phyloP scores from a whole-genome alignment of 2,329 filamentous ascomycete species.

The Periconia macrospinosa region DNA sequence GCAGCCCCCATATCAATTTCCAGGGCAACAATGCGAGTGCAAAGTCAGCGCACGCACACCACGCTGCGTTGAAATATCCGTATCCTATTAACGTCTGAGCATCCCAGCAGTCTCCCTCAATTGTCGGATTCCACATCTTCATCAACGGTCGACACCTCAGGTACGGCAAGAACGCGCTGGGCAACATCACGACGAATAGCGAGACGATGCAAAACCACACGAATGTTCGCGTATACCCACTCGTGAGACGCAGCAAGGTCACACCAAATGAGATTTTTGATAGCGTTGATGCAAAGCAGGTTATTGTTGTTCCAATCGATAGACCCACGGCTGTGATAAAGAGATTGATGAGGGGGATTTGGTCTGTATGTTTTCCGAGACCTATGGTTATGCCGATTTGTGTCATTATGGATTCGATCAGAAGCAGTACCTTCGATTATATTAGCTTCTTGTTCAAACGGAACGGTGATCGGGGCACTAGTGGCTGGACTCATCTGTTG shows the following conservation, averaged over 20 bases:
- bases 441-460: conserved; percentile 1
- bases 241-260: conserved; percentile 27
- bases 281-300: conserved; percentile 26
- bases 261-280: conserved; percentile 34
- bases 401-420: conserved; percentile 20
- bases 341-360: conserved; percentile 19
- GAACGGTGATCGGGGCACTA: no score
- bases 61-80: conserved; percentile 33
- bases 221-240: conserved; percentile 13
- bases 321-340: conserved; percentile 15
- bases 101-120: conserved; percentile 25
- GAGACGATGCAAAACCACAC: conserved; percentile 28
- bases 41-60: conserved; percentile 26
- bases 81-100: conserved; percentile 17
- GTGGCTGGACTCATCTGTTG: no score
- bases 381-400: conserved; percentile 24
- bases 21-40: conserved; percentile 29
- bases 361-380: conserved; percentile 23
- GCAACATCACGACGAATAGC: conserved; percentile 29
- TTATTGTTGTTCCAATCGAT: conserved; percentile 22
- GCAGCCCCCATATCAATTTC: conserved; percentile 27
- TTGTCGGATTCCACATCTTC: conserved; percentile 18
- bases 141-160: conserved; percentile 18
- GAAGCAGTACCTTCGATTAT: conserved; percentile 4
- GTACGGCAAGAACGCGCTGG: conserved; percentile 24